Percentiles rank a stretch among this genome's conserved stretches.
Conservation (phyloP, 2,329 filamentous ascomycete genomes). For the Atkinsonella texensis region DNA sequence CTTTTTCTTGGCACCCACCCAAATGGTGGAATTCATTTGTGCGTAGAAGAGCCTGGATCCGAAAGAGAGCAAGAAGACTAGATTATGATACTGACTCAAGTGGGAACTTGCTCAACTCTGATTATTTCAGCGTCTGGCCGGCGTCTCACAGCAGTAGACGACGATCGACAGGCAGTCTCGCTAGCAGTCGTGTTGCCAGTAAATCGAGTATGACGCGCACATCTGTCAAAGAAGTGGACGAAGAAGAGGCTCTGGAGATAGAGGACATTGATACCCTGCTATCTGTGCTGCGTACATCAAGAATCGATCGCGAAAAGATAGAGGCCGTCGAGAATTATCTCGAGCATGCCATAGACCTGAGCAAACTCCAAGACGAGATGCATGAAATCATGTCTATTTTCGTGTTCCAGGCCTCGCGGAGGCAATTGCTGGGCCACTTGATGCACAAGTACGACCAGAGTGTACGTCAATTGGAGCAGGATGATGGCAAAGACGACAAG, state of each 20-base stretch:
- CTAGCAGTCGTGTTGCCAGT: conserved; percentile 20
- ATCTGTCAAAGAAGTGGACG: conserved; percentile 31
- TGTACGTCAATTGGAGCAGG: conserved; percentile 22
- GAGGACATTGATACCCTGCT: conserved; percentile 58
- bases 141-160: conserved; percentile 25
- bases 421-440: conserved; percentile 61
- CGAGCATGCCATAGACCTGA: conserved; percentile 64
- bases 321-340: conserved; percentile 74
- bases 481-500: conserved; percentile 20
- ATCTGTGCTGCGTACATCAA: conserved; percentile 50
- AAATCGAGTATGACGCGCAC: conserved; percentile 25
- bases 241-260: conserved; percentile 47
- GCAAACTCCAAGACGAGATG: conserved; percentile 64
- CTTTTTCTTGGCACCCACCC: conserved; percentile 76
- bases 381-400: conserved; percentile 77
- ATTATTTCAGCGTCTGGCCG: conserved; percentile 69
- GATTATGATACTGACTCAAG: conserved; percentile 32
- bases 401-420: conserved; percentile 78
- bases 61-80: conserved; percentile 58
- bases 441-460: conserved; percentile 43
- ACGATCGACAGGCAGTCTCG: conserved; percentile 21
- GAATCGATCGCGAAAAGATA: conserved; percentile 86
- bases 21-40: conserved; percentile 95
- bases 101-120: conserved; percentile 56
- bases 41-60: conserved; percentile 76